phyloP scores from a whole-genome alignment of 1,284 basidiomycete genomes.

The Cryptococcus sp. region DNA sequence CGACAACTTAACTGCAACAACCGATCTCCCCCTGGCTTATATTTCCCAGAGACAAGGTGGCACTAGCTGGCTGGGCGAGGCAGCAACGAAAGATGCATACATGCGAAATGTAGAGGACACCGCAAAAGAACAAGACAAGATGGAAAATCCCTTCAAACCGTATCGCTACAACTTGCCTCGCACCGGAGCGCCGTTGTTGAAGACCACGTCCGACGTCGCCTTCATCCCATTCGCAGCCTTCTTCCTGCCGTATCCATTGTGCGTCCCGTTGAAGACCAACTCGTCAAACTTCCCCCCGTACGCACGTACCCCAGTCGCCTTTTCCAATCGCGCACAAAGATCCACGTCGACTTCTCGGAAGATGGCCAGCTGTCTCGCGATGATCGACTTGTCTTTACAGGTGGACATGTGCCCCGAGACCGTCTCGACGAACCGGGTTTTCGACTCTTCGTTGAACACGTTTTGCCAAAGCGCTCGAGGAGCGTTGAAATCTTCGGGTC shows the following conservation, averaged over 20 bases:
- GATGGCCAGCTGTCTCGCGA: slow-evolving; percentile 67
- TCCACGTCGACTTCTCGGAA: slow-evolving; percentile 70
- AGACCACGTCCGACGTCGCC: slow-evolving; percentile 18
- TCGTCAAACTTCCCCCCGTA: slow-evolving; percentile 12
- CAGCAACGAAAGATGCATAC: too few species aligned
- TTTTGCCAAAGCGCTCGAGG: slow-evolving; percentile 55
- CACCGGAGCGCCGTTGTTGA: slow-evolving; percentile 27
- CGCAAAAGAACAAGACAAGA: too few species aligned
- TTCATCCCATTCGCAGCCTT: slow-evolving; percentile 34
- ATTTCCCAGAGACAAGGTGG: too few species aligned
- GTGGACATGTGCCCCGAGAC: slow-evolving; percentile 65
- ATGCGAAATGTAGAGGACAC: too few species aligned
- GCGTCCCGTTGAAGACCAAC: slow-evolving; percentile 55
- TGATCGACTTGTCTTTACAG: slow-evolving; percentile 62
- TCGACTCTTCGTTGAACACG: slow-evolving; percentile 66
- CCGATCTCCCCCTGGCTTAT: too few species aligned
- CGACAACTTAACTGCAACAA: too few species aligned
- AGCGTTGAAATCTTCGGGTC: slow-evolving; percentile 50
- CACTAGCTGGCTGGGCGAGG: too few species aligned
- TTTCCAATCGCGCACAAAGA: slow-evolving; percentile 67
- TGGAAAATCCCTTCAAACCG: too few species aligned
- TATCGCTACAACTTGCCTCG: neutral
- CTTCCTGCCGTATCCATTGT: slow-evolving; percentile 30
- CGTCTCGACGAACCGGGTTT: slow-evolving; percentile 68
- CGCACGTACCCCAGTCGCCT: slow-evolving; percentile 56